A percentile compares a stretch with the other conserved stretches of the same genome.
phyloP scores from a whole-genome alignment of 805 yeast species.

The Starmerella sp. region DNA sequence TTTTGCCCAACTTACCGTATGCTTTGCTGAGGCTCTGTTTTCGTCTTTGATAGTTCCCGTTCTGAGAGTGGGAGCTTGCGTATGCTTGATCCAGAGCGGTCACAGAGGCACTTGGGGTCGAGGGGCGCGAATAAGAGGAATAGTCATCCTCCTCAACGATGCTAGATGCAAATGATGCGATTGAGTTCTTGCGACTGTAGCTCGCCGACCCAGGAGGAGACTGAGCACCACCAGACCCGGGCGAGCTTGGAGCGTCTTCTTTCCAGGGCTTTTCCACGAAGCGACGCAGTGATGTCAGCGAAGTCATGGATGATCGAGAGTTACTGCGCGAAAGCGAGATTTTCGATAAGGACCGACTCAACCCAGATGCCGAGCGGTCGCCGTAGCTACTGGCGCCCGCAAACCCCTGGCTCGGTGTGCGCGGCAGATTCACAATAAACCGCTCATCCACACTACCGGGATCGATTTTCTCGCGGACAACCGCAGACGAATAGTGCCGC shows the following conservation, averaged over 20 bases:
- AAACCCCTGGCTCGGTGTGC: conserved; percentile 32
- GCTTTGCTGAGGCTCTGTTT: conserved; percentile 34
- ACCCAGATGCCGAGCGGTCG: conserved; percentile 21
- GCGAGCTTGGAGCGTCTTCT: conserved; percentile 13
- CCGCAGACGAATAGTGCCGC: conserved; percentile 22
- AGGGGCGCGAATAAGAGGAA: conserved; percentile 5
- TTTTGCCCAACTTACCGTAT: conserved; percentile 74
- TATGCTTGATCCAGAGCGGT: conserved; percentile 13
- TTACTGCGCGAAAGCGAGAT: conserved; percentile 23
- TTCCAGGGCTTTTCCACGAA: conserved; percentile 38
- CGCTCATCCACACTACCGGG: conserved; percentile 53
- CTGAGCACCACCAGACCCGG: conserved; percentile 17
- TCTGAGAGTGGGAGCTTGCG: conserved; percentile 5
- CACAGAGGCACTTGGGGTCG: conserved; percentile 7
- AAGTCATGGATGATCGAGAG: conserved; percentile 30
- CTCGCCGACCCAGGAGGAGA: conserved; percentile 10
- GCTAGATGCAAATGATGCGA: conserved; percentile 24
- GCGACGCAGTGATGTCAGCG: conserved; percentile 35
- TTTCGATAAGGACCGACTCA: conserved; percentile 18
- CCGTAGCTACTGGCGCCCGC: neutral
- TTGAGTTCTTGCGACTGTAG: conserved; percentile 25
- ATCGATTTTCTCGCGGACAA: conserved; percentile 15
- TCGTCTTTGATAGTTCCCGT: conserved; percentile 2
- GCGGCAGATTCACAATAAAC: conserved; percentile 70
- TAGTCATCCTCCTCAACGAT: conserved; percentile 23